Evolutionary conservation across 2,329 filamentous ascomycete species (phyloP).

Genomic region (Xylaria multiplex): DNA sequence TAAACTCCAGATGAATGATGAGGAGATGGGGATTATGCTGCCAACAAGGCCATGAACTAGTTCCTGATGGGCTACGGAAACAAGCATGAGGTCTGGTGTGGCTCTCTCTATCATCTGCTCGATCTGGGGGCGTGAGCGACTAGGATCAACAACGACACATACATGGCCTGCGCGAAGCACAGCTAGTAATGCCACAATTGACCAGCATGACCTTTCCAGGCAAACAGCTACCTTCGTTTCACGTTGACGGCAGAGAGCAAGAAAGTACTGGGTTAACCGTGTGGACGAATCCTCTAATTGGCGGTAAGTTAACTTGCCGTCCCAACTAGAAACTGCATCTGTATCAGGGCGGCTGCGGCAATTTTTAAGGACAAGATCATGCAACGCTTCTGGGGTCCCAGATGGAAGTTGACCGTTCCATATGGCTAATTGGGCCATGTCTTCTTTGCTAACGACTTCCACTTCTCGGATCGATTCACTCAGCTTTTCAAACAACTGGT

Average conservation of each 20-base stretch:
- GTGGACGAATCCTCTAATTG: slow-evolving; percentile 19
- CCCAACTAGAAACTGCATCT: slow-evolving; percentile 17
- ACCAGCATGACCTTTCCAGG: slow-evolving; percentile 35
- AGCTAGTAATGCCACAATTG: slow-evolving; percentile 40
- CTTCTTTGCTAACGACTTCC: slow-evolving; percentile 22
- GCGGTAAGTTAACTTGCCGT: slow-evolving; percentile 23
- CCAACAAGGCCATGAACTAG: background rate
- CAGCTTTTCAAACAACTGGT: slow-evolving; percentile 1
- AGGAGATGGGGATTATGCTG: slow-evolving; percentile 4
- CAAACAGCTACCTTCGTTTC: slow-evolving; percentile 22
- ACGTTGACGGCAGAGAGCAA: slow-evolving; percentile 9
- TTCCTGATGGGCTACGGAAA: background rate
- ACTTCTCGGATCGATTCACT: slow-evolving; percentile 1
- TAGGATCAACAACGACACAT: slow-evolving; percentile 44
- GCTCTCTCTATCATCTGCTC: slow-evolving; percentile 32
- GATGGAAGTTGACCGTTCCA: slow-evolving; percentile 13
- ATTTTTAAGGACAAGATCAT: slow-evolving; percentile 15
- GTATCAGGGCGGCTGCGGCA: background rate
- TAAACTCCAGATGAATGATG: background rate
- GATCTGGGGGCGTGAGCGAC: slow-evolving; percentile 38
- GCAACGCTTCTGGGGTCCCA: background rate
- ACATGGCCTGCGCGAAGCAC: slow-evolving; percentile 45
- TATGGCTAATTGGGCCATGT: background rate
- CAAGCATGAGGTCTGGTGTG: slow-evolving; percentile 7
- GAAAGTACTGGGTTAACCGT: slow-evolving; percentile 16